phyloP scores from a whole-genome alignment of 2,329 filamentous ascomycete species.

The Trichoderma gracile region DNA sequence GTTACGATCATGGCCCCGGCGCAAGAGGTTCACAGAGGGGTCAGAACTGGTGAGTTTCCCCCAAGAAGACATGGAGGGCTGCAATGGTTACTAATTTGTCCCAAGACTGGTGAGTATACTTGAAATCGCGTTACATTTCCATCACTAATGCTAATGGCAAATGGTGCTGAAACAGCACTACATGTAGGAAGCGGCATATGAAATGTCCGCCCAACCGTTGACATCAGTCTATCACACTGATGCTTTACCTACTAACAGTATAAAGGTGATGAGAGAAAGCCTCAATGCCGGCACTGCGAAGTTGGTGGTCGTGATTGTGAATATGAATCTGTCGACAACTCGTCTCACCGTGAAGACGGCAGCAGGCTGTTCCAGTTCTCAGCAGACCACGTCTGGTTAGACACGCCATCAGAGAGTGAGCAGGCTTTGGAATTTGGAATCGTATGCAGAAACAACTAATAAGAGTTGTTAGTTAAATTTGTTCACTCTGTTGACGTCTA shows the following conservation, averaged over 20 bases:
- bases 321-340: not conserved
- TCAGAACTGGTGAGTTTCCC: constrained; percentile 8
- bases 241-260: not conserved
- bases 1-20: constrained; percentile 7
- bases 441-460: not conserved
- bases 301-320: not conserved
- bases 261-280: constrained; percentile 3
- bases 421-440: not conserved
- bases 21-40: constrained; percentile 6
- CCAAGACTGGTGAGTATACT: not conserved
- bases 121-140: no score
- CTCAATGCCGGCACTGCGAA: constrained; percentile 9
- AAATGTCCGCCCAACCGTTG: not conserved
- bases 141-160: not conserved
- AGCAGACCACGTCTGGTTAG: constrained; percentile 4
- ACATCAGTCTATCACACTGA: not conserved
- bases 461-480: not conserved
- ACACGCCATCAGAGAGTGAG: constrained; percentile 4
- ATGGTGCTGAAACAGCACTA: not conserved
- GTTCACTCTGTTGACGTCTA: not conserved
- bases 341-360: not conserved
- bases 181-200: constrained; percentile 13
- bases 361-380: constrained; percentile 9
- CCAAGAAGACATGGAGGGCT: not conserved
- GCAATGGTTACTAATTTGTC: not conserved